Base-by-base conservation (phyloP, 139 green algal species). In the Coelastrella sp. region DNA sequence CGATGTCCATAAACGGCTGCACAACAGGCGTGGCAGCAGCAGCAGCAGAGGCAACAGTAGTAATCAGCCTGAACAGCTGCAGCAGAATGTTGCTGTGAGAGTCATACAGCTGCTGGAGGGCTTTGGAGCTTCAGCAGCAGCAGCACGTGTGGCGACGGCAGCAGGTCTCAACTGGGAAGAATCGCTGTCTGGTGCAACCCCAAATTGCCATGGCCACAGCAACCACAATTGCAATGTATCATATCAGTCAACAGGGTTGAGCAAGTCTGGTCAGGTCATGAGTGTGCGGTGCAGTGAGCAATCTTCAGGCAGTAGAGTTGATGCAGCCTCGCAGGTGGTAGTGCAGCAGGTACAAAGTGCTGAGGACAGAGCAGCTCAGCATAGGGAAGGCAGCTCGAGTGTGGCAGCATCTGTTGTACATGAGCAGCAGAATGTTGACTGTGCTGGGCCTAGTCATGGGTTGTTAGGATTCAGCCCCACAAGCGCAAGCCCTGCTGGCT, bases 81-180 rank as follows among this genome's bases (percentile, higher is more conserved):
- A 86, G 58, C n/a, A 65, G 57, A 58, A 81, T 10, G 66, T 88
- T 17, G 66, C 66, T 19, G 27, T 49, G 17, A 19, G 19, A 9
- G 68, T 81, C 24, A 24, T 86, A 65, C 81, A 86, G 81, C 59
- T 86, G 22, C 81, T 86, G 79, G 49, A 84, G 22, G 79, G 19
- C 14, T 84, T 84, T 70, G 79, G 79, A 49, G 79, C 79, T 57
- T 4, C 19, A n/a, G 79, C 79, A 70, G 79, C 79, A 70, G 79
- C 79, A 70, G 17, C 19, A 57, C 57, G 70, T 68, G 79, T 84
- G 79, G 79, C 79, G 57, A 57, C 79, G 70, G 79, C 79, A 84
- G 81, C 81, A 19, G 68, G 68, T 10, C 19, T 76, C 3, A 6
- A 70, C 15, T 70, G 63, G 63, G 63, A 70, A 14, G 15, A 6